Evolutionary conservation across 1,139 yeast species (phyloP), one percentile per base, ranked within the genome.

Genomic region (Geotrichum armillariae): DNA sequence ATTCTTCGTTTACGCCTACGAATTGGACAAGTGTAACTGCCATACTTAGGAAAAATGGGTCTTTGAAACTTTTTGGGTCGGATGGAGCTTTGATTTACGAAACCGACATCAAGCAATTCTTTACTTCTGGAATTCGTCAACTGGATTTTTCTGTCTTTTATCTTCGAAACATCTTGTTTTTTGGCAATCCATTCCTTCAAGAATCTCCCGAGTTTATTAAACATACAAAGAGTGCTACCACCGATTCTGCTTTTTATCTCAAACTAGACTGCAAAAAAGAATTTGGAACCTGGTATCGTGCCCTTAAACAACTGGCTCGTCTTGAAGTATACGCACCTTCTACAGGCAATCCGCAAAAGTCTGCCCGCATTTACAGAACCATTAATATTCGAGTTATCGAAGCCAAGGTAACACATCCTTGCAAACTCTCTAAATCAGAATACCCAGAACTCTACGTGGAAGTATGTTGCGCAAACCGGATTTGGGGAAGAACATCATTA

Each of bases 221-320:
- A 18, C 40, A 36, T 23, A 21, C 40, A 4, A 18, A 18, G 16
- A 17, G 16, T 11, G 7, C 22, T 17, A 8, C 41, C 2, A 12
- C 14, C 12, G 39, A 42, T 14, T n/a, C 25, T 9, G 29, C 52
- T 5, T 16, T 49, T 16, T 16, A 43, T 21, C n/a, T 50, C 6
- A 41, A 47, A 32, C 37, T 51, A 20, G 35, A n/a, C 4, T 33
- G 29, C 35, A 23, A 29, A 12, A 14, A 6, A n/a, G 35, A 35
- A 18, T 9, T 39, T 32, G 36, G 29, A 9, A 94, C 86, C 64
- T 89, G 96, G 96, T 76, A 80, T 58, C 86, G 87, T 6, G 84
- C 91, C 0, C 68, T 89, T 52, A 78, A 77, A 53, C 79, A 87
- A 20, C 82, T 85, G 61, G 77, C 95, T 2, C 77, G 77, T 56